Evolutionary conservation across 73 alveolate genomes (phyloP), one percentile per base, ranked within the genome.

Genomic region (Tetrahymena thermophila): DNA sequence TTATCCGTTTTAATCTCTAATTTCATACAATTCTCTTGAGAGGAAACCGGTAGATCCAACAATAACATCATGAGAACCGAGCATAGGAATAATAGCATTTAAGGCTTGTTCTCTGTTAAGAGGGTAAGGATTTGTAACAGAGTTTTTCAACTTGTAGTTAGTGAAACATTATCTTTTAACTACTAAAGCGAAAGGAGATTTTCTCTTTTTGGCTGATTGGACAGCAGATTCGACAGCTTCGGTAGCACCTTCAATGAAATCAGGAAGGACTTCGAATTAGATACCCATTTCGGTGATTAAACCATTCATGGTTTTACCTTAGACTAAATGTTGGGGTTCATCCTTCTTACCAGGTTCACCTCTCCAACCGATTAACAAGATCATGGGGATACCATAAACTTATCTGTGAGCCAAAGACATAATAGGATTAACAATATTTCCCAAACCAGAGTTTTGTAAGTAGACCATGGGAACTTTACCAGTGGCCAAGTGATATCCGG

Each of bases 341-440:
- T 98, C 99, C 94, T 98, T 98, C 83, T 97, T 97, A 44, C 99
- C 99, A 31, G 99, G 99, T 94, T 98, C 99, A 25, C 99, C 99
- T 94, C 99, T 98, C 99, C 99, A 98, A 55, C 99, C 99, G n/a
- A 98, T 97, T 37, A 98, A 94, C 50, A 95, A 97, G 94, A 98
- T 89, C 95, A 97, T 98, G 0, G 99, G 99, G 40, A 98, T 98
- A 25, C 98, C 98, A 94, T 98, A 98, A 6, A 98, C 99, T 97
- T 97, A 95, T n/a, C 97, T 97, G 96, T 98, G 98, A 23, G 98
- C 97, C 57, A 98, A 94, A 44, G 99, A 96, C 43, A 98, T 95
- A 85, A 98, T 94, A 15, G 99, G 99, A 96, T 98, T 98, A 83
- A 98, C 98, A 35, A 98, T 96, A 96, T 98, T 98, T 15, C 99